Conservation (phyloP, 768 basidiomycete species). For the Leucocoprinus sp. region DNA sequence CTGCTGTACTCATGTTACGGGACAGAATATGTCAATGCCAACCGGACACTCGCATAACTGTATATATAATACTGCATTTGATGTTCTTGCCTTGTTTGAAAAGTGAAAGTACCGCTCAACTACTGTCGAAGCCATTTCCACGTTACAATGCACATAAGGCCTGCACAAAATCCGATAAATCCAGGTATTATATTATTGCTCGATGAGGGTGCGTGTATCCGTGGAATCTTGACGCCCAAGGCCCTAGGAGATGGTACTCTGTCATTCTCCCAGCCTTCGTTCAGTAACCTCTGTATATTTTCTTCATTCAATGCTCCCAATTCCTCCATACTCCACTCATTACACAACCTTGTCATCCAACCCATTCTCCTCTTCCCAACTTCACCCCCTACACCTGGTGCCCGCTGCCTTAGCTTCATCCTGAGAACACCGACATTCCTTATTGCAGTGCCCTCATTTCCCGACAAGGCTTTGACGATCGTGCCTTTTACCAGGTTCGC, state of each 20-base stretch:
- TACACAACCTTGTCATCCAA: conserved; percentile 88
- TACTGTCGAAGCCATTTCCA: conserved; percentile 2
- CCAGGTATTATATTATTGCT: conserved; percentile 3
- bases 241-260: conserved; percentile 25
- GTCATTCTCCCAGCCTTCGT: conserved; percentile 80
- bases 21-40: conserved; percentile 84
- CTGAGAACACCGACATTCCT: conserved; percentile 72
- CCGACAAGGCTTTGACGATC: conserved; percentile 63
- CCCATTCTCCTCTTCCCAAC: conserved; percentile 77
- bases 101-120: neutral
- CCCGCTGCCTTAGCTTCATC: conserved; percentile 62
- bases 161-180: conserved; percentile 3
- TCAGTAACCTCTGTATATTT: conserved; percentile 57
- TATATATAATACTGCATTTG: neutral
- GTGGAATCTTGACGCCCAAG: neutral
- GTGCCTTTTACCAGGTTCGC: conserved; percentile 72
- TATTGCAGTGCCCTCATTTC: conserved; percentile 69
- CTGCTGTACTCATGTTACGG: conserved; percentile 88
- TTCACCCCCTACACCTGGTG: conserved; percentile 75
- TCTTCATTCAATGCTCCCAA: conserved; percentile 61
- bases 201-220: neutral
- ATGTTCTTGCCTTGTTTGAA: neutral
- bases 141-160: neutral
- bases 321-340: conserved; percentile 78
- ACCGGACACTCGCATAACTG: conserved; percentile 59